Base-by-base conservation (phyloP, 305 asterid species). In the Andrographis paniculata region DNA sequence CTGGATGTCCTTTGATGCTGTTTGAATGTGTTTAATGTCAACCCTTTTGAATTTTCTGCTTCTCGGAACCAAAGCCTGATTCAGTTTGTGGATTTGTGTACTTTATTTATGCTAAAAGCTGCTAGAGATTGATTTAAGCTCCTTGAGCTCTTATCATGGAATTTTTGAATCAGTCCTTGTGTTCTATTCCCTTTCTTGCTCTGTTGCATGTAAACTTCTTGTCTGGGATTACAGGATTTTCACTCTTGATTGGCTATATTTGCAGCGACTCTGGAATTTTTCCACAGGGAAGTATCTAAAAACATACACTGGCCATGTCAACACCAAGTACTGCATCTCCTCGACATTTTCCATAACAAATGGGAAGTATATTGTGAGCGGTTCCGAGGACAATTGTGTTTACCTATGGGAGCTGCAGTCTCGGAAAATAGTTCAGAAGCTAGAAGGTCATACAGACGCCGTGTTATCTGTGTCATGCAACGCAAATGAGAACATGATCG, bases 221-320 rank as follows among this genome's bases (percentile, higher is more conserved):
- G n/a, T n/a, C n/a, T n/a, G n/a, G n/a, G n/a, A n/a, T n/a, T n/a
- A n/a, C n/a, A n/a, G n/a, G n/a, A 9, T 47, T n/a, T 36, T 55
- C 47, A 44, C 45, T 56, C 53, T 53, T 31, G 58, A 14, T 28
- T 21, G 5, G 38, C 45, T 61, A 24, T 56, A 50, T 50, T 35
- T 73, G 78, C 96, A 91, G 99, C 56, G 99, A 56, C 95, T 86
- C 17, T 91, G 99, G 99, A 91, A 87, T 53, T 87, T 69, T 54
- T 68, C 88, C 2, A 73, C 92, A 0, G 95, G 96, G 13, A 87
- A 83, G 60, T 87, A 80, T 61, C 73, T 83, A 72, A 91, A 91
- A 71, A 91, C 94, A 6, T 91, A 87, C 77, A 73, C 70, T 0
- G 96, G 94, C 47, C 99, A 91, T 55, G 72, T 52, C 15, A 91